Evolutionary conservation across 495 filamentous ascomycete genomes (phyloP).

Genomic region (Xylaria venustula): DNA sequence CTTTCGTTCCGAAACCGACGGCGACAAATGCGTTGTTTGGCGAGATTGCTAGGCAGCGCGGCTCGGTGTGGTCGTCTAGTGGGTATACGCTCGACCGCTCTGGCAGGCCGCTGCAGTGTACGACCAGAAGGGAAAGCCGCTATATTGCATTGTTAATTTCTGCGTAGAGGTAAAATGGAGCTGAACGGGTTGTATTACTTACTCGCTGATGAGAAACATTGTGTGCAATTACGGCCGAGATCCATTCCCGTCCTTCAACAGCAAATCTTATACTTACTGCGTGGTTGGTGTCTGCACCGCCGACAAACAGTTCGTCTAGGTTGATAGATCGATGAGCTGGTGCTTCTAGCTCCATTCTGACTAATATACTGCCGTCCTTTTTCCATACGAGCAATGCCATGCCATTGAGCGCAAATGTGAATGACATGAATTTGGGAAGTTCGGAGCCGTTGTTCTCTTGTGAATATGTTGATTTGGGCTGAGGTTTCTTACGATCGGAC

Average conservation of each 20-base stretch:
- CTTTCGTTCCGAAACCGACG: conserved; percentile 1
- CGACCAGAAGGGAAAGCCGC: neutral
- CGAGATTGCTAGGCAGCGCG: conserved; percentile 8
- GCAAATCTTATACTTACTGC: conserved; percentile 1
- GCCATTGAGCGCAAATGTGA: conserved; percentile 15
- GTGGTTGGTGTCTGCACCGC: neutral
- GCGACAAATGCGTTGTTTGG: conserved; percentile 5
- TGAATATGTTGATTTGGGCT: conserved; percentile 1
- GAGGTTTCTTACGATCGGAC: neutral
- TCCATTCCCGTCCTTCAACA: conserved; percentile 4
- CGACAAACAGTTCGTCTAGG: conserved; percentile 3
- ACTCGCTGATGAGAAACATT: conserved; percentile 1
- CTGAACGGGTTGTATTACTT: neutral
- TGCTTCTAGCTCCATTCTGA: conserved; percentile 2
- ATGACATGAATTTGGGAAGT: conserved; percentile 14
- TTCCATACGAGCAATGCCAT: conserved; percentile 16
- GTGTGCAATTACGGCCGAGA: neutral
- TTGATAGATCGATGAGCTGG: neutral
- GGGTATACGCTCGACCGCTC: conserved; percentile 1
- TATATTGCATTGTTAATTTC: neutral
- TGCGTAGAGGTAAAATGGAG: neutral
- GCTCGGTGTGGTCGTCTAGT: conserved; percentile 1
- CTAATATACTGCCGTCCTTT: conserved; percentile 2
- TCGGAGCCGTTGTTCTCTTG: neutral
- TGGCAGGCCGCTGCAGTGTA: conserved; percentile 5